Percentiles rank a stretch among this genome's conserved stretches.
phyloP scores from a whole-genome alignment of 345 rosid species.

The Viola odorata region DNA sequence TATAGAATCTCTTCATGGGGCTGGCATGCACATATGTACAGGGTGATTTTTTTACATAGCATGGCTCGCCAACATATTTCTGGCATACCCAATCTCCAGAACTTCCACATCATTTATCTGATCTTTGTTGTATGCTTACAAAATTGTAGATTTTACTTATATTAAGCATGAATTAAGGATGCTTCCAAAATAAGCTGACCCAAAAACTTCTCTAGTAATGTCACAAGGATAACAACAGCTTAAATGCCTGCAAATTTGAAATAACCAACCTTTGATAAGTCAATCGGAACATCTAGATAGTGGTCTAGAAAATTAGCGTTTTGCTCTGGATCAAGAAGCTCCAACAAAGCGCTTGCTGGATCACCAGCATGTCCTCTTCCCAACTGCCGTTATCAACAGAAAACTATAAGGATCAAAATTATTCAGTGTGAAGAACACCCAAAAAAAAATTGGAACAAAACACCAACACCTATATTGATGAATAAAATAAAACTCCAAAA shows the following conservation, averaged over 20 bases:
- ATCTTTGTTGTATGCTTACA: no score
- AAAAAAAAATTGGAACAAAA: neutral
- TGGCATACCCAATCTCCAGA: no score
- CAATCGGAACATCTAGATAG: slow-evolving; percentile 94
- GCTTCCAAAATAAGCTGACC: neutral
- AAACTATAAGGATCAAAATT: neutral
- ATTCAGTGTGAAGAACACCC: slow-evolving; percentile 1
- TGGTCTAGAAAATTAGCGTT: slow-evolving; percentile 98
- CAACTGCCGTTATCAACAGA: slow-evolving; percentile 41
- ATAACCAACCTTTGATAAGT: slow-evolving; percentile 76
- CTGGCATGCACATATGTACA: no score
- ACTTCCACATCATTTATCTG: no score
- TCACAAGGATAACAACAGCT: neutral
- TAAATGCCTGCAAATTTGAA: slow-evolving; percentile 9
- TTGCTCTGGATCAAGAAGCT: slow-evolving; percentile 99
- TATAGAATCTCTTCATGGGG: no score
- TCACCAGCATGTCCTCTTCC: slow-evolving; percentile 98
- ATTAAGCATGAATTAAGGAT: no score
- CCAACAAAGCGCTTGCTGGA: slow-evolving; percentile 98
- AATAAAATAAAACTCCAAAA: no score
- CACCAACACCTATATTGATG: neutral
- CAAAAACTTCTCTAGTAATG: neutral
- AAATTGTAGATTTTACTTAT: no score
- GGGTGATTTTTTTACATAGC: no score
- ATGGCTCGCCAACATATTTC: no score